Percentiles rank a stretch among this genome's conserved stretches.
phyloP scores from a whole-genome alignment of 495 filamentous ascomycete genomes.

The Penicillium taxi region DNA sequence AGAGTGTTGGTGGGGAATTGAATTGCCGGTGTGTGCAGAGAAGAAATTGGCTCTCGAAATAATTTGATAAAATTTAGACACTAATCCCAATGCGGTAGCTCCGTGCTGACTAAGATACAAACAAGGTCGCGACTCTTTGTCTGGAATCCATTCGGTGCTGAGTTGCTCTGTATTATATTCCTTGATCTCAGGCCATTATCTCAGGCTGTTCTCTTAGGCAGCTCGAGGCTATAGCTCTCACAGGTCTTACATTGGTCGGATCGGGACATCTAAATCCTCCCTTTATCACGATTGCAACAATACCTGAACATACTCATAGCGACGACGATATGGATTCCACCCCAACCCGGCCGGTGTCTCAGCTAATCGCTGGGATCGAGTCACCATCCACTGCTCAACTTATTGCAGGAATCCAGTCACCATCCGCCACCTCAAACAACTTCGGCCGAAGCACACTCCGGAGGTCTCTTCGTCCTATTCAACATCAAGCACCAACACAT shows the following conservation, averaged over 20 bases:
- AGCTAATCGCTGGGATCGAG: conserved; percentile 24
- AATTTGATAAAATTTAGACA: conserved; percentile 39
- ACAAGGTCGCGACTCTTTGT: no score
- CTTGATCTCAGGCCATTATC: no score
- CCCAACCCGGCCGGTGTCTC: conserved; percentile 24
- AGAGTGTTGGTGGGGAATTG: conserved; percentile 12
- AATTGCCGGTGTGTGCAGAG: conserved; percentile 21
- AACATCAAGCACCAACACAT: conserved; percentile 17
- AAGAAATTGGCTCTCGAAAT: conserved; percentile 32
- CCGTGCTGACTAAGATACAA: conserved; percentile 32
- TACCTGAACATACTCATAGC: no score
- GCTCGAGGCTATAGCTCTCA: no score
- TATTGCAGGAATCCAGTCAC: conserved; percentile 1
- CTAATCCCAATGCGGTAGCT: conserved; percentile 27
- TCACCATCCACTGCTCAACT: conserved; percentile 27
- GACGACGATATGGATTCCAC: conserved; percentile 28
- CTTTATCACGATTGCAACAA: no score
- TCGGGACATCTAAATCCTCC: no score
- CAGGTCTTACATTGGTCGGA: no score
- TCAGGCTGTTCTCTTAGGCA: no score
- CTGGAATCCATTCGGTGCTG: no score
- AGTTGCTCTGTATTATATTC: no score
- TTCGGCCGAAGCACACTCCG: conserved; percentile 20
- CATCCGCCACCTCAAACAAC: no score
- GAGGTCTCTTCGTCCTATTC: conserved; percentile 22